phyloP scores from a whole-genome alignment of 2,329 filamentous ascomycete genomes.

The Shiraia bambusicola region DNA sequence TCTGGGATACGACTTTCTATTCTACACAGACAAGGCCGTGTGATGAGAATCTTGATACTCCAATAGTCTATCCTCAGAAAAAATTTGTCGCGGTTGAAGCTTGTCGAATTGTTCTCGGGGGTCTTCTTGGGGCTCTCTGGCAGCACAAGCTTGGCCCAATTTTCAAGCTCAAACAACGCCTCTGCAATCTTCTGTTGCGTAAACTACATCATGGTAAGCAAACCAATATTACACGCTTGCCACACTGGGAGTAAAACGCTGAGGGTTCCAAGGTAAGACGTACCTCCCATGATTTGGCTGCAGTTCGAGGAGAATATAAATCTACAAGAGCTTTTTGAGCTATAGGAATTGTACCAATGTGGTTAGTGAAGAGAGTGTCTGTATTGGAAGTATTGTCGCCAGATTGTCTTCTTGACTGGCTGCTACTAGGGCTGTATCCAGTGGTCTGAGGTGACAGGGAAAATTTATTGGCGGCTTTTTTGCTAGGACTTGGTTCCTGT shows the following conservation, averaged over 20 bases:
- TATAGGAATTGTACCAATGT: constrained; percentile 33
- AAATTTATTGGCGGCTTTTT: too few species aligned
- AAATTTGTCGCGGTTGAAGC: constrained; percentile 16
- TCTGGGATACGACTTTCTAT: constrained; percentile 35
- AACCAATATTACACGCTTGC: constrained; percentile 6
- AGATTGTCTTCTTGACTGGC: constrained; percentile 1
- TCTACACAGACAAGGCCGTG: constrained; percentile 43
- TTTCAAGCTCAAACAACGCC: constrained; percentile 34
- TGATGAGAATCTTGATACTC: constrained; percentile 40
- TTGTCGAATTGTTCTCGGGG: neutral
- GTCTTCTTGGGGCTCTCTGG: neutral
- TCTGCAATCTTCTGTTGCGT: constrained; percentile 36
- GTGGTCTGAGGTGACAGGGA: neutral
- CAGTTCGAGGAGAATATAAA: constrained; percentile 41
- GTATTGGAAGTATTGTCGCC: neutral
- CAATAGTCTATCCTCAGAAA: constrained; percentile 33
- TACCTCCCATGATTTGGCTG: constrained; percentile 40
- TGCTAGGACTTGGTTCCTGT: neutral
- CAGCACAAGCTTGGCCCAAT: constrained; percentile 32
- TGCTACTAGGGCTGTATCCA: constrained; percentile 1
- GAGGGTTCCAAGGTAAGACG: neutral
- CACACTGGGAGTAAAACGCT: neutral
- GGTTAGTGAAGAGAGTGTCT: constrained; percentile 11
- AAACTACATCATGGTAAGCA: constrained; percentile 5
- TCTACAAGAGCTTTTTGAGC: constrained; percentile 33